These are phyloP conservation scores for Cytospora piceicola DNA, from an alignment of 2,329 filamentous ascomycete genomes.

Conservation along the genomic window DNA sequence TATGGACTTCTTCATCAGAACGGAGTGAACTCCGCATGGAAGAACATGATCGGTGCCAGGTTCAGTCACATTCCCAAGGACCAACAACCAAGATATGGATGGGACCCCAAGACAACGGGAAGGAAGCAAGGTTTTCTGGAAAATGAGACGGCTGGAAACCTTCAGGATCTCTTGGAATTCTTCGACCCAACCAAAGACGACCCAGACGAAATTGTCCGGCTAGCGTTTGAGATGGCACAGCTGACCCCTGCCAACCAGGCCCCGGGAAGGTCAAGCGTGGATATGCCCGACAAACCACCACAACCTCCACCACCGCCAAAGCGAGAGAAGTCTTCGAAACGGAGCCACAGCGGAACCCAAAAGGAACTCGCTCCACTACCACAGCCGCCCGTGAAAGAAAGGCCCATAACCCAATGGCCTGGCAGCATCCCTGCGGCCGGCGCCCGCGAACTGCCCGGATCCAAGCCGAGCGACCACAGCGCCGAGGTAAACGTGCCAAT, in stretches of 20 bases:
- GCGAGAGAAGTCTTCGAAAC: slow-evolving; percentile 27
- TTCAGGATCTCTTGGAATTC: slow-evolving; percentile 68
- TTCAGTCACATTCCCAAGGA: slow-evolving; percentile 49
- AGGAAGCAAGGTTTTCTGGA: slow-evolving; percentile 62
- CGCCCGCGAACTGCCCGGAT: slow-evolving; percentile 22
- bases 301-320: slow-evolving; percentile 27
- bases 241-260: slow-evolving; percentile 25
- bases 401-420: slow-evolving; percentile 28
- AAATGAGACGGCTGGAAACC: slow-evolving; percentile 64
- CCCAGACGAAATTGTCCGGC: slow-evolving; percentile 59
- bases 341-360: slow-evolving; percentile 21
- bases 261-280: slow-evolving; percentile 19
- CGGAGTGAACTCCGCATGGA: slow-evolving; percentile 64
- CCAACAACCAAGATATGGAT: slow-evolving; percentile 62
- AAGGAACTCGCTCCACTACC: slow-evolving; percentile 23
- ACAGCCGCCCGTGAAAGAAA: slow-evolving; percentile 17
- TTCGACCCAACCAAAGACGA: slow-evolving; percentile 63
- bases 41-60: slow-evolving; percentile 53
- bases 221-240: slow-evolving; percentile 62
- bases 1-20: slow-evolving; percentile 70
- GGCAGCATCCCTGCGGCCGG: slow-evolving; percentile 9
- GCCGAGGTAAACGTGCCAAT: slow-evolving; percentile 18
- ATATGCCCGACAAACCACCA: slow-evolving; percentile 25
- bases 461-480: slow-evolving; percentile 14
- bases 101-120: slow-evolving; percentile 61